phyloP scores from a whole-genome alignment of 139 green algal genomes.

The Dunaliella sp. region DNA sequence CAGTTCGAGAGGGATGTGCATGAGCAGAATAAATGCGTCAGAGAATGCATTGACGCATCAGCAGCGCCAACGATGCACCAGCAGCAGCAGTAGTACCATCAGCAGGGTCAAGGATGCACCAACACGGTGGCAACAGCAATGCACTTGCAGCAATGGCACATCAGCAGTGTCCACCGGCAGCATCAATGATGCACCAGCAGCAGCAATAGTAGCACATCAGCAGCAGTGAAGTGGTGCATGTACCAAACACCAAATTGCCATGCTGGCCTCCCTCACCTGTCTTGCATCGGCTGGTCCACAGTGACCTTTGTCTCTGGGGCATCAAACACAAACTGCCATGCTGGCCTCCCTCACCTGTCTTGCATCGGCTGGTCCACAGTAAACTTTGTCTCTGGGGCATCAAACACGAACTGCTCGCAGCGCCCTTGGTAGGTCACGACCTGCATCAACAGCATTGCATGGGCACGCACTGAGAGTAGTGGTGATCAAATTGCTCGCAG shows the following conservation, averaged over 20 bases:
- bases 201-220: neutral
- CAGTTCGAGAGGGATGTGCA: too few relatives aligned
- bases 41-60: too few relatives aligned
- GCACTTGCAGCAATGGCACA: too few relatives aligned
- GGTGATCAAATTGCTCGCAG: slow-evolving; percentile 14
- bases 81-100: too few relatives aligned
- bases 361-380: slow-evolving; percentile 13
- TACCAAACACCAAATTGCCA: too few relatives aligned
- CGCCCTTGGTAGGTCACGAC: slow-evolving; percentile 41
- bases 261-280: neutral
- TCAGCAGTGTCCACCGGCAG: too few relatives aligned
- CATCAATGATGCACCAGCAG: too few relatives aligned
- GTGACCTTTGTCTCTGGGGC: neutral
- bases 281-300: slow-evolving; percentile 14
- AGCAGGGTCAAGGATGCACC: too few relatives aligned
- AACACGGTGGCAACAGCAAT: too few relatives aligned
- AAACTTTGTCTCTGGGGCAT: neutral
- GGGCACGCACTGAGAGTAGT: neutral
- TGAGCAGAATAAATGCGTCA: too few relatives aligned
- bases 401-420: slow-evolving; percentile 34
- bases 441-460: slow-evolving; percentile 18
- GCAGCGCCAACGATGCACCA: too few relatives aligned
- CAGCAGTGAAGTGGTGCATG: neutral
- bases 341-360: neutral
- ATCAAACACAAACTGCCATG: slow-evolving; percentile 18